phyloP scores from a whole-genome alignment of 1,139 yeast species.

The Candida sojae region DNA sequence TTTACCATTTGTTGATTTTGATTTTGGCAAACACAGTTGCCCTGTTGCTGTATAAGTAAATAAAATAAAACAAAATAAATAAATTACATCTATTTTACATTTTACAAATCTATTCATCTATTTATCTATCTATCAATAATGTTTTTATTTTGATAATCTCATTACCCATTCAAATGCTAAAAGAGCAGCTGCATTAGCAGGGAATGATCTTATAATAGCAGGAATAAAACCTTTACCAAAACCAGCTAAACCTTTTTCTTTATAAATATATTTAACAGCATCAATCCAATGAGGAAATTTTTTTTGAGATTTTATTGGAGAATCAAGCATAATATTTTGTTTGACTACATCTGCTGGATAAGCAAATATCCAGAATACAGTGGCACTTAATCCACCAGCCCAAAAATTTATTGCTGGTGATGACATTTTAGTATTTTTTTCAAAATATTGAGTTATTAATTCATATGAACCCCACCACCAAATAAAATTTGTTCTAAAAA shows the following conservation, averaged over 20 bases:
- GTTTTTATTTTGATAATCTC: slow-evolving; percentile 51
- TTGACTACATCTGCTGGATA: slow-evolving; percentile 90
- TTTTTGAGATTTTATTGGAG: slow-evolving; percentile 60
- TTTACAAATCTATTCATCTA: no score
- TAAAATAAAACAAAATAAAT: no score
- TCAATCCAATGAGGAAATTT: slow-evolving; percentile 69
- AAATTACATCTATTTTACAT: no score
- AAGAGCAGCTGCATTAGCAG: slow-evolving; percentile 91
- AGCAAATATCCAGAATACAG: slow-evolving; percentile 88
- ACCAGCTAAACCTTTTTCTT: slow-evolving; percentile 56
- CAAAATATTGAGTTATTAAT: slow-evolving; percentile 68
- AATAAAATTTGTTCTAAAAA: slow-evolving; percentile 82
- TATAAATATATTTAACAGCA: slow-evolving; percentile 71
- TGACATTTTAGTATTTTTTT: slow-evolving; percentile 61
- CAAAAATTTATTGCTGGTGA: slow-evolving; percentile 78
- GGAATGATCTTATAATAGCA: slow-evolving; percentile 72
- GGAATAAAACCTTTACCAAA: slow-evolving; percentile 81
- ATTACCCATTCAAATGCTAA: slow-evolving; percentile 87
- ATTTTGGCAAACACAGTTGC: no score
- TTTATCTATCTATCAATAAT: not conserved
- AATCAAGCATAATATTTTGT: slow-evolving; percentile 83
- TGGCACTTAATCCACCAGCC: slow-evolving; percentile 87
- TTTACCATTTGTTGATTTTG: no score
- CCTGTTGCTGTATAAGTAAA: not conserved
- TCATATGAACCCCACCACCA: slow-evolving; percentile 97